Conservation (phyloP, 2,329 filamentous ascomycete genomes). For the Tolypocladium nubicola region DNA sequence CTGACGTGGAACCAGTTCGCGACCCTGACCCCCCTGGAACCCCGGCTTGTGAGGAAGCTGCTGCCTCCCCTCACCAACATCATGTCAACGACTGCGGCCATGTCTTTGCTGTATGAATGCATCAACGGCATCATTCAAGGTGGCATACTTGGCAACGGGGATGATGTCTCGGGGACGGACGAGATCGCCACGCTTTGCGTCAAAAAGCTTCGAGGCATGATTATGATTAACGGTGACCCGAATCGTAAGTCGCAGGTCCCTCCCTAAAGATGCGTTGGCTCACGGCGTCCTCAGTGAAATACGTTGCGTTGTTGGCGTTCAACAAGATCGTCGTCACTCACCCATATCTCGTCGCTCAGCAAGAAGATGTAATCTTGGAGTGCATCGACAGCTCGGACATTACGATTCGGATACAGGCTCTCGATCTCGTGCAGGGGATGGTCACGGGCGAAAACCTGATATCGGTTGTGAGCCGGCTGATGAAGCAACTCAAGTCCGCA, state of each 20-base stretch:
- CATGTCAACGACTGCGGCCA: conserved; percentile 88
- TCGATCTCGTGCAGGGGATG: conserved; percentile 90
- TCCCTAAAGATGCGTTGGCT: not conserved
- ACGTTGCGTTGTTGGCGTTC: conserved; percentile 88
- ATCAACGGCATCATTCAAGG: conserved; percentile 98
- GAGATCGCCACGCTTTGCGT: conserved; percentile 90
- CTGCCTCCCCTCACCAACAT: conserved; percentile 84
- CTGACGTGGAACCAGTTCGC: conserved; percentile 60
- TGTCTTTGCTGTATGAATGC: conserved; percentile 97
- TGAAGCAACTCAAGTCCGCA: conserved; percentile 71
- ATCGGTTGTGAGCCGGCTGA: conserved; percentile 73
- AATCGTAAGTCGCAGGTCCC: conserved; percentile 54
- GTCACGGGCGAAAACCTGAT: conserved; percentile 79
- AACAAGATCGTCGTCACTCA: conserved; percentile 90
- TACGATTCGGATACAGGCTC: conserved; percentile 83
- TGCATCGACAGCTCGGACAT: conserved; percentile 95
- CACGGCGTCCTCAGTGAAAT: conserved; percentile 59
- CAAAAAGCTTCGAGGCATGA: conserved; percentile 85
- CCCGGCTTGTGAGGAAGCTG: conserved; percentile 81
- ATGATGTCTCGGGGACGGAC: conserved; percentile 71
- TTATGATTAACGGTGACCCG: conserved; percentile 84
- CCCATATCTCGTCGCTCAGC: conserved; percentile 76
- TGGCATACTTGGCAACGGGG: conserved; percentile 76
- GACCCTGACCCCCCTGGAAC: conserved; percentile 84
- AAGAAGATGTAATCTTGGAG: conserved; percentile 92